Base-by-base conservation (phyloP, 176 grass and related monocot genomes). In the Tillandsia leiboldiana region DNA sequence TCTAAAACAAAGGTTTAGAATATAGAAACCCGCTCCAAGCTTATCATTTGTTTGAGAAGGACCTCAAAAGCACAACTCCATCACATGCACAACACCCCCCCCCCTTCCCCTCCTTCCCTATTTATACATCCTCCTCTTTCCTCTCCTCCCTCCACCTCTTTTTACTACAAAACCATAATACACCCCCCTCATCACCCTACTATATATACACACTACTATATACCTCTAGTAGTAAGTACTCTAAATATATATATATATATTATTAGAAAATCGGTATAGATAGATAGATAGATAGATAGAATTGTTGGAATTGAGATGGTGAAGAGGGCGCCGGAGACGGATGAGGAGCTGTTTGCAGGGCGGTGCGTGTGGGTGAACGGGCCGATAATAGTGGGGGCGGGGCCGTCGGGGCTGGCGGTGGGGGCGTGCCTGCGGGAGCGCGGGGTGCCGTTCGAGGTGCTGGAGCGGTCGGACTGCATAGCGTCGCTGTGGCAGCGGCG, bases 381-480 rank as follows among this genome's bases (percentile, higher is more conserved):
- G 0, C 92, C 92, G 2, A 82, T 96, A 88, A 86, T 96, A 66
- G 75, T 96, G 1, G 92, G 92, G 51, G 92, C 88, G 2, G 92
- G 92, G 0, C 92, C 92, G 0, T 96, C 92, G 1, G 92, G 92
- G 0, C 73, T 96, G 11, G 75, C 92, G 10, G 85, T 96, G 6
- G 92, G 66, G 1, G 85, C 88, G 22, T 77, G 75, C 73, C 85
- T 96, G 0, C 82, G 75, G 0, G 88, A 96, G 78, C 80, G 86
- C 53, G 83, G 88, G 7, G 88, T 96, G n/a, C 92, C 92, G 0
- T 96, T 65, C 66, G 76, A 80, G 0, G 12, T 96, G 1, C 85
- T 96, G 0, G 92, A 96, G 74, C 83, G 92, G 50, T 65, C 73
- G 26, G 83, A 88, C 79, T 86, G 88, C 75, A 86, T 96, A 69